phyloP scores from a whole-genome alignment of 140 eudicot species.

The Erigeron philadelphicus region DNA sequence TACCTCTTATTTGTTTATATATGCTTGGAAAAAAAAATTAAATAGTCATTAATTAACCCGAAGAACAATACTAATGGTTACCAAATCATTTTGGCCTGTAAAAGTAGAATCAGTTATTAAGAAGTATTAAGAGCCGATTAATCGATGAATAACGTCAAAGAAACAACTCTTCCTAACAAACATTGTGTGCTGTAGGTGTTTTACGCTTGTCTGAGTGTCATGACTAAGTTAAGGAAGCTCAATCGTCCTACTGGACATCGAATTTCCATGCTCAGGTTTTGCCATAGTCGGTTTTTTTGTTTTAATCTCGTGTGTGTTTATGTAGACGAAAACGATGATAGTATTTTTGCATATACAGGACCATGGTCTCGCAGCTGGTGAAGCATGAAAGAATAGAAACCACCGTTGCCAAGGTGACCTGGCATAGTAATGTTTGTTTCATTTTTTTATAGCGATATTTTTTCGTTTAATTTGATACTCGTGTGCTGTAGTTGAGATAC shows the following conservation, averaged over 20 bases:
- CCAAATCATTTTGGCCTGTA: too few species aligned
- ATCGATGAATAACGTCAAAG: too few species aligned
- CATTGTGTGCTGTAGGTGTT: constrained; percentile 12
- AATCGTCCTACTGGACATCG: constrained; percentile 91
- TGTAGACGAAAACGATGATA: background rate
- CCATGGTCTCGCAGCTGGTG: constrained; percentile 98
- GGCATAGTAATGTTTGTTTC: constrained; percentile 10
- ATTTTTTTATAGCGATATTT: background rate
- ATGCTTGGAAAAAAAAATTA: too few species aligned
- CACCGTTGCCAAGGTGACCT: constrained; percentile 76
- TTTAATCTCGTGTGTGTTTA: background rate
- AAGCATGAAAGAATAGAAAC: constrained; percentile 96
- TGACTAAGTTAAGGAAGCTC: constrained; percentile 93
- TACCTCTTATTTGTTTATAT: too few species aligned
- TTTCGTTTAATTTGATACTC: background rate
- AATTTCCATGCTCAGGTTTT: constrained; percentile 85
- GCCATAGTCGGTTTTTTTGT: background rate
- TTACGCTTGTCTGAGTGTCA: constrained; percentile 26
- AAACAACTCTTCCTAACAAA: background rate
- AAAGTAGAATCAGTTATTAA: too few species aligned
- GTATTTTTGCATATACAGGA: constrained; percentile 39
- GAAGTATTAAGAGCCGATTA: too few species aligned
- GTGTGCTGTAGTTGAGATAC: background rate
- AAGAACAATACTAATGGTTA: too few species aligned
- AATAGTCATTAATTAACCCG: too few species aligned